These are phyloP conservation scores for Geotrichum bryndzae DNA, from an alignment of 1,139 yeast genomes.

Conservation along the genomic window DNA sequence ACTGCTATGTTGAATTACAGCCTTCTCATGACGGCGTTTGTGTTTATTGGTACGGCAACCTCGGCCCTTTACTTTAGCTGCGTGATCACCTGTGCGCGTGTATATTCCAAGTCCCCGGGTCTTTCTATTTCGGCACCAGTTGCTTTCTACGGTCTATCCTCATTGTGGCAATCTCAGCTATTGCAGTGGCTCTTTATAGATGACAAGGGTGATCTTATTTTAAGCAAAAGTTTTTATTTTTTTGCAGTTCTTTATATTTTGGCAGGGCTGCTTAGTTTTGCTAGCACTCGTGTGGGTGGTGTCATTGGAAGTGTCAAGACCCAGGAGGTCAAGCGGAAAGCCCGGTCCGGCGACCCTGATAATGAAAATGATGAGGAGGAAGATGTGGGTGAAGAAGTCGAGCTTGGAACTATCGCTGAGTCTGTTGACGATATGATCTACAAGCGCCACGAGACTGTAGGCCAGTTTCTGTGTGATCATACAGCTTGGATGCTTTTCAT, in stretches of 20 bases:
- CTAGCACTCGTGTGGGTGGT: slow-evolving; percentile 17
- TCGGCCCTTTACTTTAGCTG: slow-evolving; percentile 74
- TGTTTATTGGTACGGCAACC: slow-evolving; percentile 74
- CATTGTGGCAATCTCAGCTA: slow-evolving; percentile 47
- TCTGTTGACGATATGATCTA: slow-evolving; percentile 10
- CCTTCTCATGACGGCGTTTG: slow-evolving; percentile 33
- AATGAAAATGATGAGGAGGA: neutral
- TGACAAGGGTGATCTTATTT: slow-evolving; percentile 37
- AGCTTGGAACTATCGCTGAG: slow-evolving; percentile 2
- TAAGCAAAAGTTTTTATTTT: slow-evolving; percentile 50
- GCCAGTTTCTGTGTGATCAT: slow-evolving; percentile 51
- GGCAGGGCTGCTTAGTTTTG: slow-evolving; percentile 26
- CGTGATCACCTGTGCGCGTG: slow-evolving; percentile 74
- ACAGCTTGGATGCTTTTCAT: slow-evolving; percentile 60
- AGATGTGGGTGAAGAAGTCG: neutral
- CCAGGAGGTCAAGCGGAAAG: slow-evolving; percentile 18
- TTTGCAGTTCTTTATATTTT: slow-evolving; percentile 44
- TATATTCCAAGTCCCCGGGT: slow-evolving; percentile 68
- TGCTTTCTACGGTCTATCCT: slow-evolving; percentile 76
- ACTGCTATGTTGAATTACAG: slow-evolving; percentile 2
- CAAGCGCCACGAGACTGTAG: slow-evolving; percentile 13
- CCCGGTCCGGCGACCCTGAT: neutral
- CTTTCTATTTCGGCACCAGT: slow-evolving; percentile 85
- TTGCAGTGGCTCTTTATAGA: slow-evolving; percentile 36
- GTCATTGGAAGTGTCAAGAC: slow-evolving; percentile 18